These are phyloP conservation scores for Ophiostoma novo-ulmi DNA, from an alignment of 2,329 filamentous ascomycete genomes.

Conservation along the genomic window DNA sequence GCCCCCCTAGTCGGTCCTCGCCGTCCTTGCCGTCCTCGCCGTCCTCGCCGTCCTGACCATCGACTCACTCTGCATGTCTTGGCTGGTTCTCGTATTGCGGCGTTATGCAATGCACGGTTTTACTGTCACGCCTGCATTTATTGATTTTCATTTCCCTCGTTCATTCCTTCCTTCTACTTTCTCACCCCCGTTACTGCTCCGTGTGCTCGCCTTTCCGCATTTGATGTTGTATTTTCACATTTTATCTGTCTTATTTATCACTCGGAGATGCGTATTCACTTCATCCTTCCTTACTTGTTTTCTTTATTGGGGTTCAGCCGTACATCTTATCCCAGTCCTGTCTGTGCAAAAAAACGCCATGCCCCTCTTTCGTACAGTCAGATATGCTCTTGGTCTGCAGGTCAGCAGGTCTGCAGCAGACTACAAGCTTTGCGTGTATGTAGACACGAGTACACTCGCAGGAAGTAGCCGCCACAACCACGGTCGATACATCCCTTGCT, in stretches of 20 bases:
- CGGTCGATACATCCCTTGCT: neutral
- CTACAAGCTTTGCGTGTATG: neutral
- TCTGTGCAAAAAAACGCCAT: neutral
- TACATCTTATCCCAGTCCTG: neutral
- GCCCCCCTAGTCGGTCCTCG: neutral
- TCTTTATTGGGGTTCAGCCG: neutral
- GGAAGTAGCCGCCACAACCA: neutral
- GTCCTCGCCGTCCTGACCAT: neutral
- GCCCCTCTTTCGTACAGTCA: conserved; percentile 8
- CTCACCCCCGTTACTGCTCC: neutral
- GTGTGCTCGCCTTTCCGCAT: neutral
- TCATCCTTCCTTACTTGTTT: neutral
- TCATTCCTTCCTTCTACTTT: neutral
- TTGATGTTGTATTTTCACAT: neutral
- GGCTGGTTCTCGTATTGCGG: conserved; percentile 5
- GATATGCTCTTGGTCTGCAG: neutral
- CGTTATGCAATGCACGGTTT: conserved; percentile 2
- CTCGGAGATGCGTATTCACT: too few species aligned
- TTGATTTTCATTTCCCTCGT: neutral
- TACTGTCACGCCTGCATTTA: conserved; percentile 8
- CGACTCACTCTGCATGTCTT: neutral
- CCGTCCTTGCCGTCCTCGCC: neutral
- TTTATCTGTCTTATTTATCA: neutral
- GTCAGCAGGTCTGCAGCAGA: neutral
- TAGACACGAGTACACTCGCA: neutral